Conservation (phyloP, 148 eudicot species). For the Simmondsia chinensis region DNA sequence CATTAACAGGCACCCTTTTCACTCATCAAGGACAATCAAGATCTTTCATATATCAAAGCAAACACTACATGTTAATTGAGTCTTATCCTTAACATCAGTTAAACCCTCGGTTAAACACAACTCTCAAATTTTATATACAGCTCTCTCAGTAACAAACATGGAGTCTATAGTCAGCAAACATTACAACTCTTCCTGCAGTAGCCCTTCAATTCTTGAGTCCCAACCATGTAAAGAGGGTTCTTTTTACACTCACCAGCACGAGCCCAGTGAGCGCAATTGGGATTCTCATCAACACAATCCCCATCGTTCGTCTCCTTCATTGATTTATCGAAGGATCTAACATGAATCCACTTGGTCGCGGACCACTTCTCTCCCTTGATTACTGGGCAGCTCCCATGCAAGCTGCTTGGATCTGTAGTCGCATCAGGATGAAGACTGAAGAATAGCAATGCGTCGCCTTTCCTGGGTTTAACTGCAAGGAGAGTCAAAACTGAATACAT, state of each 20-base stretch:
- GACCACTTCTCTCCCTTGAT: slow-evolving; percentile 93
- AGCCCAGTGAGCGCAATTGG: slow-evolving; percentile 61
- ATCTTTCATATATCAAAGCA: too few relatives aligned
- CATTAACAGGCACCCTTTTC: too few relatives aligned
- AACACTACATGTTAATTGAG: too few relatives aligned
- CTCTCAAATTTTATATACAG: too few relatives aligned
- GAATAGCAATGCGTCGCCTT: slow-evolving; percentile 84
- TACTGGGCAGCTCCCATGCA: slow-evolving; percentile 94
- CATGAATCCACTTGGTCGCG: slow-evolving; percentile 96
- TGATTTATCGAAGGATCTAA: slow-evolving; percentile 41
- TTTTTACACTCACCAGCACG: slow-evolving; percentile 63
- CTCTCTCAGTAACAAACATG: background rate
- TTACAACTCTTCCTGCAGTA: slow-evolving; percentile 77
- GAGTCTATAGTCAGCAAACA: slow-evolving; percentile 27
- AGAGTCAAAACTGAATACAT: too few relatives aligned
- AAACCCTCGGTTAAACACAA: too few relatives aligned
- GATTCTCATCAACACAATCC: slow-evolving; percentile 47
- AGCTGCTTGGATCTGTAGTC: slow-evolving; percentile 49
- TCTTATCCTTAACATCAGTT: too few relatives aligned
- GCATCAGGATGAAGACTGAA: slow-evolving; percentile 74
- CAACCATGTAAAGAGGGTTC: slow-evolving; percentile 78
- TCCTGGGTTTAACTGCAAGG: slow-evolving; percentile 70
- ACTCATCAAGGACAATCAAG: too few relatives aligned
- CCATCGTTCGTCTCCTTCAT: slow-evolving; percentile 2
- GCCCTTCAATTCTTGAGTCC: slow-evolving; percentile 33